Evolutionary conservation across 306 rosid genomes (phyloP).

Genomic region (Ochetophila trinervis): DNA sequence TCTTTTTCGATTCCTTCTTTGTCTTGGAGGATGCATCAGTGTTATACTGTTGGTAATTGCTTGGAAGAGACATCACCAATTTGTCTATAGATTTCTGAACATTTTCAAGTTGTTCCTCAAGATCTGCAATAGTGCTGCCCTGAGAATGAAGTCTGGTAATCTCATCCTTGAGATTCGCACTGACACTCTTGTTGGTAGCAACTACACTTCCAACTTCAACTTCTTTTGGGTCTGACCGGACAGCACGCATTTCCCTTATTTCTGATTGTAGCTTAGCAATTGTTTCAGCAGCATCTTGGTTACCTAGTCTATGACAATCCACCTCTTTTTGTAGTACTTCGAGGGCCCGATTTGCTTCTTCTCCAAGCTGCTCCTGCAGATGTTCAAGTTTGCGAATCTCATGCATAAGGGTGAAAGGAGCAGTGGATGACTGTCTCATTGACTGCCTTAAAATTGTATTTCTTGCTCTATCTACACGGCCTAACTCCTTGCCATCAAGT

Average conservation of each 20-base stretch:
- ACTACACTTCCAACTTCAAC: conserved; percentile 73
- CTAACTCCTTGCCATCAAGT: conserved; percentile 42
- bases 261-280: conserved; percentile 94
- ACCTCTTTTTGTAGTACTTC: conserved; percentile 97
- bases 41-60: conserved; percentile 50
- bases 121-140: conserved; percentile 94
- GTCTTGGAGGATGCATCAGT: conserved; percentile 61
- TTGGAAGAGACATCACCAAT: conserved; percentile 96
- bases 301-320: conserved; percentile 95
- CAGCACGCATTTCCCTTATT: conserved; percentile 84
- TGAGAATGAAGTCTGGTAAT: conserved; percentile 96
- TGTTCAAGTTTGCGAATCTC: conserved; percentile 99
- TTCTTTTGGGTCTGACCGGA: conserved; percentile 53
- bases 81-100: conserved; percentile 98
- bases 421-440: conserved; percentile 87
- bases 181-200: conserved; percentile 74
- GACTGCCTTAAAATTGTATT: conserved; percentile 73
- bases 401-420: conserved; percentile 97
- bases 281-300: conserved; percentile 99
- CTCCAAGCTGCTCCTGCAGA: conserved; percentile 97
- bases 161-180: conserved; percentile 97
- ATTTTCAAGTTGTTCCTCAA: conserved; percentile 97
- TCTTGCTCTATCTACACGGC: conserved; percentile 52
- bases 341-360: conserved; percentile 94
- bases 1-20: conserved; percentile 69